Conservation (phyloP, 768 basidiomycete species). For the Suillus clintonianus region DNA sequence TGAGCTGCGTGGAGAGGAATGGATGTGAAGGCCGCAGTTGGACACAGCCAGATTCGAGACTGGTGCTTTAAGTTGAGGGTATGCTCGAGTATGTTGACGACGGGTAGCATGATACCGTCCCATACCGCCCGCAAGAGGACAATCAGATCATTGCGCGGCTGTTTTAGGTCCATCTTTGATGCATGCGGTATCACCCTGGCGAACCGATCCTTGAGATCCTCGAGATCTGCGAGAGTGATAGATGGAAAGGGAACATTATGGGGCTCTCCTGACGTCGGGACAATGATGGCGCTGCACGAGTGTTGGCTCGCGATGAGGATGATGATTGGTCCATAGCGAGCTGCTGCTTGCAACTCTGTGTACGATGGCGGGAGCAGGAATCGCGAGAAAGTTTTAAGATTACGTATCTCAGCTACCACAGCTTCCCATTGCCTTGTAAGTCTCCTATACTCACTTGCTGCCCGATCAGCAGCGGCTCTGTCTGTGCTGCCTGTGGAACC, state of each 20-base stretch:
- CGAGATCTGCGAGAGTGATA: constrained; percentile 14
- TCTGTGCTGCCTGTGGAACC: no score
- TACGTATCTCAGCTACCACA: constrained; percentile 11
- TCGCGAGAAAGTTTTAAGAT: constrained; percentile 10
- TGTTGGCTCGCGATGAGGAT: constrained; percentile 14
- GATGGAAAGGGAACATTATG: constrained; percentile 17
- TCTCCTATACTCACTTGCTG: constrained; percentile 10
- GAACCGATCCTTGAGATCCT: constrained; percentile 9
- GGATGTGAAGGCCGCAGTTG: constrained; percentile 7
- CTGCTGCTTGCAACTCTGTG: constrained; percentile 15
- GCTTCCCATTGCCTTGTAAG: constrained; percentile 4
- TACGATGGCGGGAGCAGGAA: constrained; percentile 18
- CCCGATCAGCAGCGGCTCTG: background rate
- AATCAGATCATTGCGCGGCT: constrained; percentile 5
- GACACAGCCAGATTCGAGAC: constrained; percentile 13
- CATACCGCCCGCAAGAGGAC: background rate
- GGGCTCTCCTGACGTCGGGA: background rate
- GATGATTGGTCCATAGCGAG: constrained; percentile 19
- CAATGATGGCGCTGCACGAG: constrained; percentile 14
- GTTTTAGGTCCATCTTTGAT: constrained; percentile 13
- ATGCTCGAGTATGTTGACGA: background rate
- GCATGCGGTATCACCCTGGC: constrained; percentile 8
- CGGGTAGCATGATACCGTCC: background rate
- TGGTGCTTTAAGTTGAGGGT: fast-evolving
- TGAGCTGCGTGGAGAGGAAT: constrained; percentile 25